phyloP scores from a whole-genome alignment of 345 rosid species.

The Barbarea vulgaris region DNA sequence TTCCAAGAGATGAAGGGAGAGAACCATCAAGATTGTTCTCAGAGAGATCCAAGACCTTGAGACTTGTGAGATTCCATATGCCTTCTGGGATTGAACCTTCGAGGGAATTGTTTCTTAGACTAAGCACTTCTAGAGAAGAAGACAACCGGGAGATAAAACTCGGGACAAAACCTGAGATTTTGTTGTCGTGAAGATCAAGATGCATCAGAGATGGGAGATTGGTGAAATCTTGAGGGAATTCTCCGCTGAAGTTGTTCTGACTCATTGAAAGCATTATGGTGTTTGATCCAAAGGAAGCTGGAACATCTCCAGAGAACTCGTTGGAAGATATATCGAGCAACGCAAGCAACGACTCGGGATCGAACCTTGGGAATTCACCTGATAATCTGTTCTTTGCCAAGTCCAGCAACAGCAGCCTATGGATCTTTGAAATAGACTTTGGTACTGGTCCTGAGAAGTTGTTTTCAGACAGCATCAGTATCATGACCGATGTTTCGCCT shows the following conservation, averaged over 20 bases:
- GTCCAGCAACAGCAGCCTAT: conserved; percentile 27
- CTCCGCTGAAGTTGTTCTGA: conserved; percentile 35
- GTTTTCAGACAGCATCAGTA: conserved; percentile 38
- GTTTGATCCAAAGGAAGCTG: neutral
- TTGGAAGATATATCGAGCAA: conserved; percentile 34
- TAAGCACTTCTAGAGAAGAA: conserved; percentile 37
- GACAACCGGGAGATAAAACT: conserved; percentile 29
- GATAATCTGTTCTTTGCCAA: conserved; percentile 40
- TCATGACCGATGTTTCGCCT: conserved; percentile 35
- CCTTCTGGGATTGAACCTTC: conserved; percentile 38
- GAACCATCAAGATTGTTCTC: conserved; percentile 39
- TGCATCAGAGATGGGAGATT: conserved; percentile 19
- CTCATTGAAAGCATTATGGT: conserved; percentile 23
- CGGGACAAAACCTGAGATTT: conserved; percentile 44
- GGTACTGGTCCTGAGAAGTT: conserved; percentile 44
- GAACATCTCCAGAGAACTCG: conserved; percentile 41
- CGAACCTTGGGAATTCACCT: conserved; percentile 42
- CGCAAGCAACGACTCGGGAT: neutral
- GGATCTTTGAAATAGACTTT: conserved; percentile 32
- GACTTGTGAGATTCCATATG: conserved; percentile 41
- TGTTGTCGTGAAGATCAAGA: conserved; percentile 52
- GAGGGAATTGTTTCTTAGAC: conserved; percentile 44
- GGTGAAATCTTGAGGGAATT: conserved; percentile 31
- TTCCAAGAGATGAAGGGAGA: conserved; percentile 44
- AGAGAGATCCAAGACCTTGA: conserved; percentile 46